Evolutionary conservation across 345 rosid species (phyloP), one percentile per base, ranked within the genome.

Genomic region (Sisymbrium altissimum): DNA sequence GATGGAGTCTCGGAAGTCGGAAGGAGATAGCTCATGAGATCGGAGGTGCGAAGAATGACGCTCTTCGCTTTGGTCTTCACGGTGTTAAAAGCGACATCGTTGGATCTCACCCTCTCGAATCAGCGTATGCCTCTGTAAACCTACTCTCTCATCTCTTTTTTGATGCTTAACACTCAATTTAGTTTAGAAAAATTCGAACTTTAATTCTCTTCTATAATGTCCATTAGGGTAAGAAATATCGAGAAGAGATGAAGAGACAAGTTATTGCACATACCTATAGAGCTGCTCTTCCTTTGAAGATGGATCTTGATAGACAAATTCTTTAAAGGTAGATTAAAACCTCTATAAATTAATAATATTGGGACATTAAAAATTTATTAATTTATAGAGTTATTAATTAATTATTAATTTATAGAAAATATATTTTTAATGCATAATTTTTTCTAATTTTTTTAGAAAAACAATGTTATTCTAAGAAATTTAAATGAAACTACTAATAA

Each of bases 241-340:
- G 83, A 40, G 91, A 87, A 63, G 88, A 78, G 29, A 87, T 84
- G 86, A 89, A 80, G 80, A 86, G 84, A 58, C 83, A 50, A 64
- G 32, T 85, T 7, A 82, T 94, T 66, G 83, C 80, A 1, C 83
- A 81, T 73, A 87, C 86, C 1, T 94, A 91, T 67, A 97, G 99
- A 41, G 69, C 87, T 9, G 92, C 99, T 3, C 85, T 94, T 57
- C 89, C 93, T 1, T 61, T 94, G 72, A 92, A 82, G 85, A 87
- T 92, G 96, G 97, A 90, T 73, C 74, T 94, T 49, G 97, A 94
- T 45, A 81, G 81, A 64, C 97, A 91, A 72, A 87, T 89, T 60
- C 93, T 93, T n/a, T n/a, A n/a, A n/a, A n/a, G n/a, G n/a, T n/a
- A n/a, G n/a, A n/a, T n/a, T n/a, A n/a, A n/a, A n/a, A n/a, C n/a